phyloP scores from a whole-genome alignment of 75 land plant genomes.

The Cunninghamia lanceolata region DNA sequence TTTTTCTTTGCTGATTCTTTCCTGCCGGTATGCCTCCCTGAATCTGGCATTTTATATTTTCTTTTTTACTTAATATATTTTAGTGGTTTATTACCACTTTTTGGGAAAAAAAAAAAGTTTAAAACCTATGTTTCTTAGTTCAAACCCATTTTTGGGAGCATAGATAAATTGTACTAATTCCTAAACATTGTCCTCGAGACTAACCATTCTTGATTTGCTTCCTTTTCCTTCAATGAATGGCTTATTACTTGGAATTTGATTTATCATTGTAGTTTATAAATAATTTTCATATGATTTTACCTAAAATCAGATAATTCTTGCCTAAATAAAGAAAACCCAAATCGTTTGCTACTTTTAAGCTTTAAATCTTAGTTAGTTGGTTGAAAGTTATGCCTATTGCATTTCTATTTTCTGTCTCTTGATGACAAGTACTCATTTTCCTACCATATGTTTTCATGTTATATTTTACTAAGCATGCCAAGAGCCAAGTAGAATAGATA shows the following conservation, averaged over 20 bases:
- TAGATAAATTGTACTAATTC: background rate
- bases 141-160: background rate
- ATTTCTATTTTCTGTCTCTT: background rate
- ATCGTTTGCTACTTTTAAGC: too few relatives aligned
- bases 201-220: background rate
- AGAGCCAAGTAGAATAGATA: constrained; percentile 45
- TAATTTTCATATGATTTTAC: too few relatives aligned
- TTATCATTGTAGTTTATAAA: too few relatives aligned
- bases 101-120: background rate
- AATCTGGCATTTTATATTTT: too few relatives aligned
- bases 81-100: too few relatives aligned
- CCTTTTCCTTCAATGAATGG: background rate
- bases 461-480: constrained; percentile 53
- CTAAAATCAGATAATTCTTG: too few relatives aligned
- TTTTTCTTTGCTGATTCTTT: too few relatives aligned
- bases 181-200: background rate
- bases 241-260: background rate
- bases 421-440: background rate
- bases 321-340: too few relatives aligned
- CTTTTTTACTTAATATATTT: too few relatives aligned
- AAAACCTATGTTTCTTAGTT: background rate
- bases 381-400: too few relatives aligned
- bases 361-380: too few relatives aligned
- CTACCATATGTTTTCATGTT: constrained; percentile 21
- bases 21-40: too few relatives aligned